phyloP scores from a whole-genome alignment of 2,329 filamentous ascomycete genomes.

The Pseudophaeomoniella oleicola region DNA sequence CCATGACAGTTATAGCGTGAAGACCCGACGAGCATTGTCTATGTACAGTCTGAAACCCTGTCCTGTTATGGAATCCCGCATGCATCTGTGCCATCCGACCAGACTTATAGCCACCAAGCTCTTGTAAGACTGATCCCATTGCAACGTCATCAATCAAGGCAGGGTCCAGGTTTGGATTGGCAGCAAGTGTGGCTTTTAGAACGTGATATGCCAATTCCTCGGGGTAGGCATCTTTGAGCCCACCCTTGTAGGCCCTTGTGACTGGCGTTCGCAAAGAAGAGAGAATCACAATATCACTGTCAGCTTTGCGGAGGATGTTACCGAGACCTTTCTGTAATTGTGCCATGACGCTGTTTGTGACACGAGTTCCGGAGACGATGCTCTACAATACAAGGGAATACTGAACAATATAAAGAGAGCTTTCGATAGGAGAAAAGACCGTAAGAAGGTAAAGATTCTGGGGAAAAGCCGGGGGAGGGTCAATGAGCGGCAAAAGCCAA shows the following conservation, averaged over 20 bases:
- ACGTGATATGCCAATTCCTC: slow-evolving; percentile 64
- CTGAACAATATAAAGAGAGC: too few relatives aligned
- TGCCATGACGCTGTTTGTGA: too few relatives aligned
- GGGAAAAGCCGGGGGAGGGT: too few relatives aligned
- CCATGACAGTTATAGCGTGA: slow-evolving; percentile 60
- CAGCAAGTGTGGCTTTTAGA: slow-evolving; percentile 53
- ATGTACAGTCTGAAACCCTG: slow-evolving; percentile 75
- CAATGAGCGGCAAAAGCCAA: too few relatives aligned
- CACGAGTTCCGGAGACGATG: too few relatives aligned
- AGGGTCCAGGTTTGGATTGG: slow-evolving; percentile 58
- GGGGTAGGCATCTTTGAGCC: slow-evolving; percentile 75
- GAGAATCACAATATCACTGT: slow-evolving; percentile 74
- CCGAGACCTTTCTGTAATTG: slow-evolving; percentile 49
- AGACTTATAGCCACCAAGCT: slow-evolving; percentile 81
- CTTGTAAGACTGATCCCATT: slow-evolving; percentile 78
- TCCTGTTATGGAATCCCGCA: slow-evolving; percentile 57
- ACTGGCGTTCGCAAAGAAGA: slow-evolving; percentile 82
- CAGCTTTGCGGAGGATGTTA: slow-evolving; percentile 62
- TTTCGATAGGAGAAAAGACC: too few relatives aligned
- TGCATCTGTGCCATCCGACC: slow-evolving; percentile 84
- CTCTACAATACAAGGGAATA: too few relatives aligned
- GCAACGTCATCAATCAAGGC: slow-evolving; percentile 62
- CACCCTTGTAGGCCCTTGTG: slow-evolving; percentile 68
- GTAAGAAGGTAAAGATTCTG: too few relatives aligned
- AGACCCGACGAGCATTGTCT: slow-evolving; percentile 70